phyloP scores from a whole-genome alignment of 1,284 basidiomycete species.

The Papiliotrema flavescens region DNA sequence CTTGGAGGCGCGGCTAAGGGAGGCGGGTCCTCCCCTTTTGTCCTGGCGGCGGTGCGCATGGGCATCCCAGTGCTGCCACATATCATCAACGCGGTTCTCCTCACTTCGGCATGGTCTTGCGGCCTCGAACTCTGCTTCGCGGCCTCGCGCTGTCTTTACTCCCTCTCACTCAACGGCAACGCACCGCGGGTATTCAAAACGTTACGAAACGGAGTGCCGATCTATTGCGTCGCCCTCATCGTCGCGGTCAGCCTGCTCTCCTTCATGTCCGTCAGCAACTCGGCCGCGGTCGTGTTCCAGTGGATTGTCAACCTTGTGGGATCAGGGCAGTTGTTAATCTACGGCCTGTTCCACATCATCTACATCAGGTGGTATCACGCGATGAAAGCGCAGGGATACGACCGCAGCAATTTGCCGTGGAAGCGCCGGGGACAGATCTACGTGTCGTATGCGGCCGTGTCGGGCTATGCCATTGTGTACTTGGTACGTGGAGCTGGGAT shows the following conservation, averaged over 20 bases:
- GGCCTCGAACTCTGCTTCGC: constrained; percentile 76
- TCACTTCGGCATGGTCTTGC: constrained; percentile 77
- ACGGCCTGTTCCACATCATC: background rate
- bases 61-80: constrained; percentile 64
- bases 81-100: constrained; percentile 53
- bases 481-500: constrained; percentile 10
- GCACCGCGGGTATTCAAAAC: constrained; percentile 58
- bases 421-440: constrained; percentile 5
- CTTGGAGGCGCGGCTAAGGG: constrained; percentile 46
- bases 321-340: background rate
- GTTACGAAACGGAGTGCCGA: constrained; percentile 69
- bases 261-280: constrained; percentile 29
- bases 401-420: constrained; percentile 7
- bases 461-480: constrained; percentile 5
- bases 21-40: constrained; percentile 57
- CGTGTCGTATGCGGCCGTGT: no score
- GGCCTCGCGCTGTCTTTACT: constrained; percentile 75
- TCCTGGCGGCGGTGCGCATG: constrained; percentile 73
- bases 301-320: background rate
- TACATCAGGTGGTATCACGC: background rate
- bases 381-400: background rate
- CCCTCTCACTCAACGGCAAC: constrained; percentile 70
- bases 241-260: constrained; percentile 38
- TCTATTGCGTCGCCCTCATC: constrained; percentile 54
- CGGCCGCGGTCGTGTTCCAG: background rate